Evolutionary conservation across 2,329 filamentous ascomycete genomes (phyloP), one percentile per base, ranked within the genome.

Genomic region (Karstenula rhodostoma): DNA sequence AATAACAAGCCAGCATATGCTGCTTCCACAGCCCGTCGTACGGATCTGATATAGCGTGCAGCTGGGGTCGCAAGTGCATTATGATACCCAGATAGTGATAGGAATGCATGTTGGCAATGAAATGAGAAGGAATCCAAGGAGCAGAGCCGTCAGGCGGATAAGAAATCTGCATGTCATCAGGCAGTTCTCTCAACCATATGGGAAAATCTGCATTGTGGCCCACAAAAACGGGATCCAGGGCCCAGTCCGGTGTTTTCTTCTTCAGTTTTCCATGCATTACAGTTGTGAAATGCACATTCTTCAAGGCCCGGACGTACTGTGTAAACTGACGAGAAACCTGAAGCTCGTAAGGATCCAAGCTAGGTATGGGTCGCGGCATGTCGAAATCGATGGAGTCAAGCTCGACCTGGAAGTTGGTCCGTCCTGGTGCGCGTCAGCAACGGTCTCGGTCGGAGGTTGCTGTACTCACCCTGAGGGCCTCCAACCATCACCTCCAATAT

Each of bases 401-500:
- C 48, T 90, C 86, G 8, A 97, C 90, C 1, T 90, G 85, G 59
- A 94, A 87, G 76, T 97, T 93, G 50, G 87, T 89, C 32, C 92
- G 91, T 12, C 92, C 75, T 77, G 25, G 42, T 12, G 8, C 2
- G 25, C 56, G 54, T 72, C 33, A 71, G 63, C 22, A 35, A 32
- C 15, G 13, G 22, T 6, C 19, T 19, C 0, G 22, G 19, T n/a
- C 7, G 22, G 1, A 6, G 13, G 4, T 17, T 10, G 2, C 1
- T 42, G 23, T 6, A 63, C 70, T 68, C 81, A 93, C 94, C 94
- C 88, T 98, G 94, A 3, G 94, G 92, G 22, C 91, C 93, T 58
- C 94, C 94, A 68, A 97, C 89, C 91, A 98, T 96, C 44, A 94
- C 85, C 78, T 98, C 94, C 63, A 93, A 90, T 23, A 92, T 83